Base-by-base conservation (phyloP, 257 asterid species). In the Przewalskia tangutica region DNA sequence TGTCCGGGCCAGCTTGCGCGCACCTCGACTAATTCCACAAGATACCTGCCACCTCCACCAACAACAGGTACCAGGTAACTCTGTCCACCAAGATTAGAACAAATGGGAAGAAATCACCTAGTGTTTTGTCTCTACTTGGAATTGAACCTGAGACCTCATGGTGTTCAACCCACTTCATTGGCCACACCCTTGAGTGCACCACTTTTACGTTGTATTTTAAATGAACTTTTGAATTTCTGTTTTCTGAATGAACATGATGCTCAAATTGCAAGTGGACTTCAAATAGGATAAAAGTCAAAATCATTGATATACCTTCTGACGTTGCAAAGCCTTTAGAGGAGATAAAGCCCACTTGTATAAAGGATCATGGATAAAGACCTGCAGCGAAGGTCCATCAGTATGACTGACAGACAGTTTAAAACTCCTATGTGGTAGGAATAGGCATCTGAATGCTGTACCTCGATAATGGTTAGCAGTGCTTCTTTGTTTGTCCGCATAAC, bases 361-460 rank as follows among this genome's bases (percentile, higher is more conserved):
- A 64, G 99, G 99, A 83, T 95, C 98, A 81, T 95, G 97, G 90
- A 95, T 95, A 86, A 95, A 95, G 86, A 95, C 99, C 99, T 95
- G 89, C 88, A 89, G 42, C 56, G 13, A 79, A 66, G 83, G 62
- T 80, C 58, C 86, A 76, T 50, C 18, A 81, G 64, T 20, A 27
- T 23, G 62, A 48, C 42, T 75, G 44, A 50, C 13, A 8, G 8
- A n/a, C 79, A 75, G 46, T 75, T 23, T 78, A 50, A n/a, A 18
- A 34, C n/a, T n/a, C 46, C 20, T 34, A 20, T 34, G 54, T 44
- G 18, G 46, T 48, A 63, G 53, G 42, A 60, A 48, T 77, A 34
- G n/a, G 32, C 56, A 13, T 68, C 36, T 78, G 34, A 64, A 56
- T 58, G 40, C 82, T 73, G 83, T 83, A 94, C 99, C 97, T 95